Percentiles rank a stretch among this genome's conserved stretches.
These are phyloP conservation scores for Aspergillus aculeatinus DNA, from an alignment of 2,329 filamentous ascomycete species.

Conservation along the genomic window DNA sequence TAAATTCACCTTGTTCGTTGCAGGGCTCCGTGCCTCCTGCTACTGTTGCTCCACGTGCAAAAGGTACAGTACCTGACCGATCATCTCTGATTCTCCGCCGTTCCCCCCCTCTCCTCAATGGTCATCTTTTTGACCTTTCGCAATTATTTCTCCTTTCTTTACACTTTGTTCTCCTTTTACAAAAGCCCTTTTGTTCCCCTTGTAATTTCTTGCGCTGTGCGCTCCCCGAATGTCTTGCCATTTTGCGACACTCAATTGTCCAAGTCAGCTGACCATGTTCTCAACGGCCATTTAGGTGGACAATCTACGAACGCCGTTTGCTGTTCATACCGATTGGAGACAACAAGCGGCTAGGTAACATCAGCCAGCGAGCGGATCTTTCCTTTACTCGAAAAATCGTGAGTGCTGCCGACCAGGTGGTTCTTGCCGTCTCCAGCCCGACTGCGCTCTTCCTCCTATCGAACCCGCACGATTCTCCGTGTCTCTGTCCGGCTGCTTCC, in stretches of 20 bases:
- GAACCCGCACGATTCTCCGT: slow-evolving; percentile 16
- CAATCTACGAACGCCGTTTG: slow-evolving; percentile 7
- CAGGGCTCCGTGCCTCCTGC: slow-evolving; percentile 14
- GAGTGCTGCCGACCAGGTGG: slow-evolving; percentile 13
- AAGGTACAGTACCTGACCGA: slow-evolving; percentile 16
- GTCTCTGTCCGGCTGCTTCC: slow-evolving; percentile 21
- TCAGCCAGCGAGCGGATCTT: neutral
- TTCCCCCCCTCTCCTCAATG: neutral
- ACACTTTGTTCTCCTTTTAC: neutral
- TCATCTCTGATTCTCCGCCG: slow-evolving; percentile 12
- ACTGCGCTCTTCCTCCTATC: slow-evolving; percentile 10
- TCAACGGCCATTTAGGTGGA: slow-evolving; percentile 5
- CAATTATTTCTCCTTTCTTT: neutral
- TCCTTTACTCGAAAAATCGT: neutral
- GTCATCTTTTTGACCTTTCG: too few relatives aligned
- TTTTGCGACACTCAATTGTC: neutral
- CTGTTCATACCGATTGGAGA: neutral
- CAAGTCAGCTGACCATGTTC: slow-evolving; percentile 5
- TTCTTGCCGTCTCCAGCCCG: slow-evolving; percentile 6
- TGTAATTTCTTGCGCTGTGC: neutral
- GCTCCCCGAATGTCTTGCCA: neutral
- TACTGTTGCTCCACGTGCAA: slow-evolving; percentile 16
- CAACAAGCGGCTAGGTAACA: slow-evolving; percentile 1
- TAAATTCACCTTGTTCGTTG: neutral
- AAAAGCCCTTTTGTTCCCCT: neutral